Conservation (phyloP, 306 rosid genomes). For the Cucurbita maxima region DNA sequence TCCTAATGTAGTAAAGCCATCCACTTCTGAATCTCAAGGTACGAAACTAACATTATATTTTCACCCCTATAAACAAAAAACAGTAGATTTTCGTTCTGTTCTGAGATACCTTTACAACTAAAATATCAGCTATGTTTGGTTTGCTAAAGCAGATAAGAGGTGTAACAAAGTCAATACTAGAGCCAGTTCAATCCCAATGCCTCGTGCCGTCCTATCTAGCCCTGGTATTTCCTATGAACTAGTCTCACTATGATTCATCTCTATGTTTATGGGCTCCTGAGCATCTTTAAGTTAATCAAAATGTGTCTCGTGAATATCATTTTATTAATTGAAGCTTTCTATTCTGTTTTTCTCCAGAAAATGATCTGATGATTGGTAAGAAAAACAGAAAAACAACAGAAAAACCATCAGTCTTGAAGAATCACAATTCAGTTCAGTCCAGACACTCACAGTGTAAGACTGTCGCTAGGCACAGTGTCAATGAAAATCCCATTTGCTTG, state of each 20-base stretch:
- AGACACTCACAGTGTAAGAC: conserved; percentile 35
- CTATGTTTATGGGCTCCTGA: background rate
- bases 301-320: background rate
- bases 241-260: background rate
- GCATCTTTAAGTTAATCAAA: background rate
- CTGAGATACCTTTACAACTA: too few species aligned
- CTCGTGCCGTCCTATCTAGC: conserved; percentile 86
- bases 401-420: conserved; percentile 34
- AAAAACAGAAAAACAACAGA: conserved; percentile 30
- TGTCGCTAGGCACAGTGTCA: conserved; percentile 15
- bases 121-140: conserved; percentile 10
- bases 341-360: conserved; percentile 29
- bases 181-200: conserved; percentile 50
- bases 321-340: background rate
- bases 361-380: conserved; percentile 45
- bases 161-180: conserved; percentile 27
- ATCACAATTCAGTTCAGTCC: conserved; percentile 21
- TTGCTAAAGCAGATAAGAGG: conserved; percentile 24
- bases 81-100: too few species aligned
- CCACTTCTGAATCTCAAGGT: conserved; percentile 29
- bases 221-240: conserved; percentile 36
- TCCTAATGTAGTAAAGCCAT: conserved; percentile 22
- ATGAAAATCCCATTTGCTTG: conserved; percentile 19
- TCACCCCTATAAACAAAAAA: background rate
- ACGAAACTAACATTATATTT: background rate